phyloP scores from a whole-genome alignment of 495 filamentous ascomycete genomes.

The Aspergillus sclerotioniger region DNA sequence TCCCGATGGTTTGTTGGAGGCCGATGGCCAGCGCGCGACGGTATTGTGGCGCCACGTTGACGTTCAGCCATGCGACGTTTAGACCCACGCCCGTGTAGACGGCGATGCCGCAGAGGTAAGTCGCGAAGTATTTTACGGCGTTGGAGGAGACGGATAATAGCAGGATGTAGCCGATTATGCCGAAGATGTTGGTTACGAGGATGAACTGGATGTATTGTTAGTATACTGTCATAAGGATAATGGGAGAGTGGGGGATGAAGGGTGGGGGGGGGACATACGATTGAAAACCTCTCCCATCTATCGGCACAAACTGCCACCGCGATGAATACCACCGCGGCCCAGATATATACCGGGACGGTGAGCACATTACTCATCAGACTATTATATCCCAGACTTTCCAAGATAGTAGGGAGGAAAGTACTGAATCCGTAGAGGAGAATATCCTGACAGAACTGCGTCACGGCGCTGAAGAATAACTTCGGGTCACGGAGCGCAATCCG shows the following conservation, averaged over 20 bases:
- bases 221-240: no score
- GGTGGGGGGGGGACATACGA: conserved; percentile 16
- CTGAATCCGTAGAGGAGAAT: conserved; percentile 59
- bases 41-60: conserved; percentile 58
- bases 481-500: conserved; percentile 39
- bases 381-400: conserved; percentile 50
- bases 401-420: conserved; percentile 58
- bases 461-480: conserved; percentile 41
- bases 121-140: conserved; percentile 54
- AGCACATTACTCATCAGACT: conserved; percentile 47
- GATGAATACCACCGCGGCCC: conserved; percentile 43
- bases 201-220: no score
- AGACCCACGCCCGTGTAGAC: conserved; percentile 20
- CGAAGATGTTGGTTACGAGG: conserved; percentile 1
- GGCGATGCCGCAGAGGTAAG: conserved; percentile 49
- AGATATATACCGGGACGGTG: conserved; percentile 46
- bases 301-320: conserved; percentile 42
- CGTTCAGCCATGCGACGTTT: conserved; percentile 52
- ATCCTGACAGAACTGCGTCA: conserved; percentile 53
- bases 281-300: conserved; percentile 36
- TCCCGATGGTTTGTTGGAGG: conserved; percentile 58
- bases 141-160: conserved; percentile 34
- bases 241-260: background rate
- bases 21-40: conserved; percentile 55
- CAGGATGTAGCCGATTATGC: conserved; percentile 9